Conservation (phyloP, 73 alveolate species). For the Stentor coeruleus region DNA sequence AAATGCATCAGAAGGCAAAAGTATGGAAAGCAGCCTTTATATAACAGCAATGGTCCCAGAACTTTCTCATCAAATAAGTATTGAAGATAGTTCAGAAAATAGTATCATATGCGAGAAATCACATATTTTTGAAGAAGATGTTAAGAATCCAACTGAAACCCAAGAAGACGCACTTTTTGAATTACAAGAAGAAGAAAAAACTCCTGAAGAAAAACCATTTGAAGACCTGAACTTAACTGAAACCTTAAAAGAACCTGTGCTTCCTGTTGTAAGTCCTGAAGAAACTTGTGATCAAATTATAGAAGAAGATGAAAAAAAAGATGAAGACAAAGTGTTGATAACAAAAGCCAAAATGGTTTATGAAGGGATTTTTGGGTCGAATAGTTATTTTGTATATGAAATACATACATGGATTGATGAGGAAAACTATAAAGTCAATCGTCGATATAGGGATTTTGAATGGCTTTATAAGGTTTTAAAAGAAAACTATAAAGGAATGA, state of each 20-base stretch:
- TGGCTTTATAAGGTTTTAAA: not conserved
- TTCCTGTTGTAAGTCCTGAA: conserved; percentile 1
- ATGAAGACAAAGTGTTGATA: not conserved
- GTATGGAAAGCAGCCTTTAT: not conserved
- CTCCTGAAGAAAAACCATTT: not conserved
- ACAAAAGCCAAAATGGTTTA: not conserved
- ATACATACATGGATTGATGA: not conserved
- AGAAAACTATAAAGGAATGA: conserved; percentile 18
- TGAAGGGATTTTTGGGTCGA: not conserved
- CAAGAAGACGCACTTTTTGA: not conserved
- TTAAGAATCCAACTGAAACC: not conserved
- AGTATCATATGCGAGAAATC: not conserved
- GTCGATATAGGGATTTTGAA: conserved; percentile 12
- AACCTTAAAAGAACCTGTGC: not conserved
- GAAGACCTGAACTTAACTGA: not conserved
- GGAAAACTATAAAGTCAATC: not conserved
- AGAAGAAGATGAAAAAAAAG: not conserved
- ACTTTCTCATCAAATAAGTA: not conserved
- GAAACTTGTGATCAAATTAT: not conserved
- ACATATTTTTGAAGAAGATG: not conserved
- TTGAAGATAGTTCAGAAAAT: not conserved
- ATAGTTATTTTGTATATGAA: not conserved
- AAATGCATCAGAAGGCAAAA: not conserved
- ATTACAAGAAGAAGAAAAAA: not conserved
- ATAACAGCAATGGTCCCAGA: not conserved